Conservation (phyloP, 305 asterid species). For the Coffea humblotiana region DNA sequence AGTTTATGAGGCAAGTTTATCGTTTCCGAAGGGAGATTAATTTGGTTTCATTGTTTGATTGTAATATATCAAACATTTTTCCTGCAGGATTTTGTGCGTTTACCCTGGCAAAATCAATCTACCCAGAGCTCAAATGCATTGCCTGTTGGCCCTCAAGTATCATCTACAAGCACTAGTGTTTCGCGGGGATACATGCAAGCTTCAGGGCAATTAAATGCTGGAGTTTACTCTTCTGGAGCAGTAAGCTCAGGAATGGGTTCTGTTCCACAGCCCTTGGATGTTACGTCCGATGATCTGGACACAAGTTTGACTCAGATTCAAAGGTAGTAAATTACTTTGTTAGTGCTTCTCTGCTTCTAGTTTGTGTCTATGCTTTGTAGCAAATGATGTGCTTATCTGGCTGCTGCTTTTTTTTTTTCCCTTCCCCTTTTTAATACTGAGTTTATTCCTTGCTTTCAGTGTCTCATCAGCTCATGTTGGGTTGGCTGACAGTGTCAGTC, state of each 20-base stretch:
- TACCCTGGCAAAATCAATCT: slow-evolving; percentile 89
- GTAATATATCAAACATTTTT: neutral
- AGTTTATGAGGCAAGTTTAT: slow-evolving; percentile 74
- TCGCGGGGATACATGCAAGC: slow-evolving; percentile 56
- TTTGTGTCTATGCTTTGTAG: neutral
- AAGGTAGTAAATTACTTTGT: slow-evolving; percentile 42
- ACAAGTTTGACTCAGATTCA: slow-evolving; percentile 52
- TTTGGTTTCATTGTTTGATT: neutral
- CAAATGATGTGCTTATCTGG: neutral
- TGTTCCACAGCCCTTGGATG: slow-evolving; percentile 61
- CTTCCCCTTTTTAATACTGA: neutral
- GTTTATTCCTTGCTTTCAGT: slow-evolving; percentile 35
- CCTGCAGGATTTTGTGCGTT: slow-evolving; percentile 87
- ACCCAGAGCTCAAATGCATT: slow-evolving; percentile 65
- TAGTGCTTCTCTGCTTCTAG: neutral
- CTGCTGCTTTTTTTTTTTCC: neutral
- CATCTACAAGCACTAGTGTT: slow-evolving; percentile 55
- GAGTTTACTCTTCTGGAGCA: slow-evolving; percentile 55
- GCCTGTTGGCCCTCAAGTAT: slow-evolving; percentile 65
- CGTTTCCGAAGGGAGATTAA: neutral
- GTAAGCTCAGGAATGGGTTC: slow-evolving; percentile 58
- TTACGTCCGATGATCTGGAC: slow-evolving; percentile 61
- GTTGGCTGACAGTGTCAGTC: slow-evolving; percentile 49
- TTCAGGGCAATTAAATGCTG: slow-evolving; percentile 60
- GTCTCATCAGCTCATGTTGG: slow-evolving; percentile 54